Evolutionary conservation across 2,329 filamentous ascomycete species (phyloP).

Genomic region (Arthroderma sp.): DNA sequence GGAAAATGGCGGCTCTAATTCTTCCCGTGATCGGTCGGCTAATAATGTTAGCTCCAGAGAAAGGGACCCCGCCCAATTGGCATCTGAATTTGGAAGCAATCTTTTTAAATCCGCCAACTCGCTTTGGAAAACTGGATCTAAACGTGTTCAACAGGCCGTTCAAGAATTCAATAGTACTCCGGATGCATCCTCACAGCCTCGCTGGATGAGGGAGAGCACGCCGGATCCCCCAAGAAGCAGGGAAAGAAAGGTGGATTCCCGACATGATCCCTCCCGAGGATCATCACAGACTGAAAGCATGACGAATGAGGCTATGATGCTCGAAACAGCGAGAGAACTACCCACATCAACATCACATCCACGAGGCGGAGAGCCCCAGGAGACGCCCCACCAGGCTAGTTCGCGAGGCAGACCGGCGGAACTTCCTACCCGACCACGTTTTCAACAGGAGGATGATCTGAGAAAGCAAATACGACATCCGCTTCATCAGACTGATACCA

Average conservation of each 20-base stretch:
- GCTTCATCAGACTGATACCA: neutral
- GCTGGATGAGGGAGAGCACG: slow-evolving; percentile 78
- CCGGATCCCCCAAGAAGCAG: slow-evolving; percentile 14
- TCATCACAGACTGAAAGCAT: slow-evolving; percentile 8
- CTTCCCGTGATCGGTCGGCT: slow-evolving; percentile 19
- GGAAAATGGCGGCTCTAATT: neutral
- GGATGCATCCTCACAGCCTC: slow-evolving; percentile 64
- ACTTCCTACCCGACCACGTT: neutral
- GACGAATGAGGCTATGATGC: slow-evolving; percentile 54
- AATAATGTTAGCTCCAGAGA: slow-evolving; percentile 35
- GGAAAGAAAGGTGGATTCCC: slow-evolving; percentile 5
- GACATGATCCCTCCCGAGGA: slow-evolving; percentile 14
- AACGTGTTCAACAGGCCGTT: slow-evolving; percentile 83
- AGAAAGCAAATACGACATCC: neutral
- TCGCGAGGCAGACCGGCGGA: neutral
- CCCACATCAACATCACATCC: neutral
- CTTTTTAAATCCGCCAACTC: slow-evolving; percentile 90
- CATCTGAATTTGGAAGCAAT: slow-evolving; percentile 68
- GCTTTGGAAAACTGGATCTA: slow-evolving; percentile 87
- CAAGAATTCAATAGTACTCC: slow-evolving; percentile 66
- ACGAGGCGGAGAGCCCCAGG: neutral
- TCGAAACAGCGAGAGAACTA: slow-evolving; percentile 42
- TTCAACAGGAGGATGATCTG: slow-evolving; percentile 1
- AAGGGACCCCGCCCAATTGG: slow-evolving; percentile 66
- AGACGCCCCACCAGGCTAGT: neutral